phyloP scores from a whole-genome alignment of 345 rosid genomes.

The Populus ilicifolia region DNA sequence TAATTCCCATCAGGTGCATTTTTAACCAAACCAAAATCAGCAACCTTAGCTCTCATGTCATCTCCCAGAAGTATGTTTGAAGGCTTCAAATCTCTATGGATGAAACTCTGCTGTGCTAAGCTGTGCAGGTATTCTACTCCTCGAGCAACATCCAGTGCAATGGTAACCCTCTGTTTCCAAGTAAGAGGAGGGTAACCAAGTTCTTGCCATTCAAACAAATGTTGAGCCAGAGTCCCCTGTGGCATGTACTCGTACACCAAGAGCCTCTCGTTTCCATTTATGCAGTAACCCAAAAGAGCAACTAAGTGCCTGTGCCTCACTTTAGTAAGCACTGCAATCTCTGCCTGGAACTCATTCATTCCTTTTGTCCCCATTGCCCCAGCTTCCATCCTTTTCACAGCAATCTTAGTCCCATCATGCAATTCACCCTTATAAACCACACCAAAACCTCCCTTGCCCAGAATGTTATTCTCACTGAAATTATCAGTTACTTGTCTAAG shows the following conservation, averaged over 20 bases:
- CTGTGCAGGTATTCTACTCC: slow-evolving; percentile 93
- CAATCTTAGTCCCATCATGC: slow-evolving; percentile 81
- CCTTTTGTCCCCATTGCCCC: slow-evolving; percentile 59
- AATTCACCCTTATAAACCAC: slow-evolving; percentile 78
- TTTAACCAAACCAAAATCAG: slow-evolving; percentile 90
- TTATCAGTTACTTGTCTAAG: slow-evolving; percentile 65
- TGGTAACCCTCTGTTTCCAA: slow-evolving; percentile 78
- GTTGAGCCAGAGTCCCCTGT: slow-evolving; percentile 72
- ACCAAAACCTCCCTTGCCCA: slow-evolving; percentile 90
- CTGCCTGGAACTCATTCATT: slow-evolving; percentile 80
- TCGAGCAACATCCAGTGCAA: slow-evolving; percentile 81
- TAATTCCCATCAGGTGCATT: slow-evolving; percentile 81
- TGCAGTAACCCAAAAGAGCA: slow-evolving; percentile 73
- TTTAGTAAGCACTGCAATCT: slow-evolving; percentile 75
- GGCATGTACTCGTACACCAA: slow-evolving; percentile 94
- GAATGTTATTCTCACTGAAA: slow-evolving; percentile 58
- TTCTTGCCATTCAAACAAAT: slow-evolving; percentile 58
- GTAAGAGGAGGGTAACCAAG: slow-evolving; percentile 48
- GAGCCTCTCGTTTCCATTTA: slow-evolving; percentile 71
- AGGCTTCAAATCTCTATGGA: slow-evolving; percentile 87
- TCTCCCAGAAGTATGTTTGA: slow-evolving; percentile 85
- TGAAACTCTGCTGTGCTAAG: slow-evolving; percentile 83
- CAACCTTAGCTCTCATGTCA: slow-evolving; percentile 93
- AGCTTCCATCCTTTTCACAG: slow-evolving; percentile 83
- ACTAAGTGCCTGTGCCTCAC: slow-evolving; percentile 91